Percentiles rank a stretch among this genome's conserved stretches.
Evolutionary conservation across 805 yeast species (phyloP).

Genomic region (Metschnikowia continentalis): DNA sequence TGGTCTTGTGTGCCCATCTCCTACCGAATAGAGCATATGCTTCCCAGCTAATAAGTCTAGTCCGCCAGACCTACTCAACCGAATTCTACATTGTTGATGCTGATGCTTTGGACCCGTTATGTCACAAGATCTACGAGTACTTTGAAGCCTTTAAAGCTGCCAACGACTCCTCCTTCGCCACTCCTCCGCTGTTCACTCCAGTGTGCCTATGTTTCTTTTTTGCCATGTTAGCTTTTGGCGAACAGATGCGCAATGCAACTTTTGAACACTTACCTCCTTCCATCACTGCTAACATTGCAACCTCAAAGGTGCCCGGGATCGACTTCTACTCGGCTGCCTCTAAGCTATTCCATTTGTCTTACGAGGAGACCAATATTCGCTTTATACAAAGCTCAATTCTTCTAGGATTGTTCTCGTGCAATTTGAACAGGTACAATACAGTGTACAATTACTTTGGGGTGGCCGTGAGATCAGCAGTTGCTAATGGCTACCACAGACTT

Average conservation of each 20-base stretch:
- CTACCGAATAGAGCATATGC: constrained; percentile 26
- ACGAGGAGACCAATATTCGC: constrained; percentile 26
- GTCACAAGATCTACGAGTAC: constrained; percentile 16
- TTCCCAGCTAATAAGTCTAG: constrained; percentile 21
- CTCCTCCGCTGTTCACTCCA: constrained; percentile 10
- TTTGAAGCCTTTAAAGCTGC: constrained; percentile 2
- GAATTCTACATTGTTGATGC: constrained; percentile 35
- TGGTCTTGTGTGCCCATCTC: constrained; percentile 18
- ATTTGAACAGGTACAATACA: constrained; percentile 34
- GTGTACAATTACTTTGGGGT: constrained; percentile 38
- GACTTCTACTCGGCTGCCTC: constrained; percentile 30
- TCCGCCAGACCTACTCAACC: constrained; percentile 27
- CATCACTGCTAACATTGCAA: constrained; percentile 5
- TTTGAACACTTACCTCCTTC: constrained; percentile 9
- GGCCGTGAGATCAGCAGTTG: constrained; percentile 36
- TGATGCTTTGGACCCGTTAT: constrained; percentile 15
- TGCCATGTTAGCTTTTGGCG: constrained; percentile 35
- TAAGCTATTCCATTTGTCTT: constrained; percentile 29
- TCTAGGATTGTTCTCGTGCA: constrained; percentile 35
- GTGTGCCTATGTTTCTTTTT: constrained; percentile 30
- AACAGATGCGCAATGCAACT: constrained; percentile 25
- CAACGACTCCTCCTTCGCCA: constrained; percentile 1
- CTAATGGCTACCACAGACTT: constrained; percentile 36
- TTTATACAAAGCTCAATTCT: constrained; percentile 34
- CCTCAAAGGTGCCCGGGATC: constrained; percentile 29